Conservation (phyloP, 805 yeast species). For the Spathaspora gorwiae region DNA sequence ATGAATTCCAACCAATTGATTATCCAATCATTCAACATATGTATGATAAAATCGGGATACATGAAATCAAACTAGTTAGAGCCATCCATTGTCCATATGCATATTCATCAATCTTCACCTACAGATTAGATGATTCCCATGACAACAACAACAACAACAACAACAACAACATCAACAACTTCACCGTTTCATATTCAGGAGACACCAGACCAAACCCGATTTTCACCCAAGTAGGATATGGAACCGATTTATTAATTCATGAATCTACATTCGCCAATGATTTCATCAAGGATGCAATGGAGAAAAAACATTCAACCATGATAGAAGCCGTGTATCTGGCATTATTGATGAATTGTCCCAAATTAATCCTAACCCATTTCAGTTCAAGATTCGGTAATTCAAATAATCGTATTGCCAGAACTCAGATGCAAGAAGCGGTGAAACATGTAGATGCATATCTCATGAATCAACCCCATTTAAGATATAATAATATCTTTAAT, state of each 20-base stretch:
- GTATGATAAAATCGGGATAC: constrained; percentile 40
- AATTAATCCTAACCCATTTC: constrained; percentile 82
- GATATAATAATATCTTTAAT: constrained; percentile 22
- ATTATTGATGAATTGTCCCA: constrained; percentile 63
- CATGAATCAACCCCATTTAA: constrained; percentile 10
- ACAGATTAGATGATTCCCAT: constrained; percentile 33
- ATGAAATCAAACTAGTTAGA: constrained; percentile 52
- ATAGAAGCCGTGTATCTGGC: constrained; percentile 78
- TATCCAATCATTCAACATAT: constrained; percentile 13
- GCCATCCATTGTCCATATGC: constrained; percentile 87
- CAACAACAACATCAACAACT: constrained; percentile 26
- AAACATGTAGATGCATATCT: constrained; percentile 26
- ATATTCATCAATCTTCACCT: constrained; percentile 54
- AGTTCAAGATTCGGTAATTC: constrained; percentile 70
- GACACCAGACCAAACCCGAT: constrained; percentile 80
- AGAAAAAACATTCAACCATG: constrained; percentile 83
- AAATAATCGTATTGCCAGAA: constrained; percentile 23
- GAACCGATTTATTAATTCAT: constrained; percentile 76
- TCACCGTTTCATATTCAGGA: constrained; percentile 85
- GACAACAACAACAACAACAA: constrained; percentile 2
- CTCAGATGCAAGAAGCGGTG: constrained; percentile 17
- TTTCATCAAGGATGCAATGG: constrained; percentile 68
- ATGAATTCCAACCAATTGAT: constrained; percentile 13
- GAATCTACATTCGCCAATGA: constrained; percentile 90
- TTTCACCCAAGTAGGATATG: constrained; percentile 63